Base-by-base conservation (phyloP, 2,329 filamentous ascomycete genomes). In the Mycosphaerelloides madeirae region DNA sequence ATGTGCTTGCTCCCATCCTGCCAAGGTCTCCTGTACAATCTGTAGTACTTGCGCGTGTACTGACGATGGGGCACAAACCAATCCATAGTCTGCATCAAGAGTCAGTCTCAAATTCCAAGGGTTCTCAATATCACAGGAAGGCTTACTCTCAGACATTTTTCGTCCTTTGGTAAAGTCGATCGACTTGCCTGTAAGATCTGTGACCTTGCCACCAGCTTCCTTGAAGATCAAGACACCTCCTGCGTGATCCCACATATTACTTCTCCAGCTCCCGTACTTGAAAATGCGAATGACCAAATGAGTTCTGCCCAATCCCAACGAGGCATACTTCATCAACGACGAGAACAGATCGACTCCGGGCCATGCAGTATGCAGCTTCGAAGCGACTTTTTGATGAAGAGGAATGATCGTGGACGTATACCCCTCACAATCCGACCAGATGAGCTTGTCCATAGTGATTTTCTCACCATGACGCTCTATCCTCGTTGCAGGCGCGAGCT, bases 161-260 rank as follows among this genome's bases (percentile, higher is more conserved):
- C 55, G 49, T 6, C 55, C 55, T 14, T 48, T 44, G 9, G 53
- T 49, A 53, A 75, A 76, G 46, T 76, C 71, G 28, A 78, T 70
- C 3, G 65, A 53, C 29, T 65, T 71, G 1, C 76, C 76, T 22
- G 73, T 60, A 34, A 78, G 58, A 57, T 79, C 76, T 2, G 67
- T 73, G 18, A 79, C 68, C 38, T 66, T 62, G 7, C 71, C 73
- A 6, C 76, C 76, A 1, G 70, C 65, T 54, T 79, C 76, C 43
- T 71, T 59, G 42, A 68, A 72, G 33, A 79, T 66, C 19, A 78
- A 56, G 53, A 75, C 70, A 0, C 75, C 75, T 4, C 75, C 75
- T 1, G 73, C 73, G 59, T 79, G 76, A 57, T 79, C 76, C 75
- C 76, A 79, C n/a, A 76, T 64, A 44, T 58, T 56, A 3, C 53